Evolutionary conservation across 805 yeast species (phyloP), one percentile per base, ranked within the genome.

Genomic region (Scheffersomyces lignosus): DNA sequence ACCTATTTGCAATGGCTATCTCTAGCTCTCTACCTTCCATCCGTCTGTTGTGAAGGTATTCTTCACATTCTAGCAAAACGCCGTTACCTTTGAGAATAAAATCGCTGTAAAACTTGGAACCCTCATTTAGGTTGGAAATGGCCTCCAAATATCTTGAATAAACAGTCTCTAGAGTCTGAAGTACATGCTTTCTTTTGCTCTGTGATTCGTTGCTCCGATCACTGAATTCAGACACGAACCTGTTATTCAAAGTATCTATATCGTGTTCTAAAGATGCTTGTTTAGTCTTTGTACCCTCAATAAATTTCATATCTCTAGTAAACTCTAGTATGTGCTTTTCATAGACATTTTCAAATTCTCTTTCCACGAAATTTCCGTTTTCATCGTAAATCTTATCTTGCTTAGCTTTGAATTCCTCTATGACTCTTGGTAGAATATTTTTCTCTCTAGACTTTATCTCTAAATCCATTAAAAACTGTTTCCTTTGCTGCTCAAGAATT

Each of bases 81-180:
- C 48, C 58, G 18, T 65, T 61, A 4, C 77, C 70, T 35, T 75
- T 74, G 6, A 56, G 57, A 20, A 72, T 61, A 42, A 87, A 75
- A 36, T 81, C 83, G 26, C 70, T 70, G 62, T 90, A 90, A 53
- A 89, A 89, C 36, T 72, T 71, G 0, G 76, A 49, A 0, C 96
- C 96, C 48, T 83, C 85, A 20, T 72, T 72, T 18, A 87, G 55
- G 51, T 86, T 83, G 4, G 70, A 63, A 13, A 72, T 57, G 2
- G 87, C 69, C 48, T 83, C 87, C 18, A 70, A 57, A 49, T 69
- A 83, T 32, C 75, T 71, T 27, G 64, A 56, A 44, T 69, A 75
- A 1, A 73, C 76, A 4, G 66, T 56, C 36, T 78, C 83, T 18
- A 84, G 55, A 1, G 57, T 61, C 36, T 77, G 79, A 29, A 85